Evolutionary conservation across 2,329 filamentous ascomycete genomes (phyloP), one percentile per base, ranked within the genome.

Genomic region (Didymosphaeria variabile): DNA sequence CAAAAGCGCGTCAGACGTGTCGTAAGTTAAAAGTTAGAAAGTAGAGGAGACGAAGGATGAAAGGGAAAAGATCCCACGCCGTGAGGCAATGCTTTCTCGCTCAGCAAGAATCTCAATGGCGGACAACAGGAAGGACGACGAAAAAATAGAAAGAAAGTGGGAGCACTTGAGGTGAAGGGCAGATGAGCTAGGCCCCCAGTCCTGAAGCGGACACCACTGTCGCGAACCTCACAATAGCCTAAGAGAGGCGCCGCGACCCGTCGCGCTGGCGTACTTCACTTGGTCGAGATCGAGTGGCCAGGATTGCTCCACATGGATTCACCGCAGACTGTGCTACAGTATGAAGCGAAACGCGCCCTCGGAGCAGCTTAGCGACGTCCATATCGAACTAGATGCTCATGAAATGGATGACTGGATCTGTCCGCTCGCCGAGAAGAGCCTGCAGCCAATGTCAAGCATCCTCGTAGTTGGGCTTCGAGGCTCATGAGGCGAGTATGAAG

Each of bases 81-180:
- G 72, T 66, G 64, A 74, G 76, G 72, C 77, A 73, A 62, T 66
- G 64, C 76, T 63, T 68, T 65, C 66, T 67, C 57, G 64, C 70
- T 71, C 67, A 47, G 74, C 77, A 81, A 79, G 77, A 78, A 69
- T 66, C 76, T 69, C 70, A 72, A 76, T 70, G 70, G 53, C 59
- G 61, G 67, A 76, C 71, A 73, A 76, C 71, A 71, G 64, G 64
- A 68, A 71, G 61, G 62, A 69, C 46, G 51, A 36, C 46, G 64
- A 60, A 62, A 62, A 55, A 64, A 57, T 47, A 57, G 54, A 40
- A 60, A 34, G 32, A 61, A 58, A n/a, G 31, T 46, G 53, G 53
- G 59, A 60, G 50, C 21, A 58, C 36, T 55, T 51, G 64, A 69
- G 64, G 62, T 66, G 65, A 68, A 67, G 64, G 61, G 67, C 62